Evolutionary conservation across 352 stramenopile species (phyloP).

Genomic region (Phytophthora lateralis): DNA sequence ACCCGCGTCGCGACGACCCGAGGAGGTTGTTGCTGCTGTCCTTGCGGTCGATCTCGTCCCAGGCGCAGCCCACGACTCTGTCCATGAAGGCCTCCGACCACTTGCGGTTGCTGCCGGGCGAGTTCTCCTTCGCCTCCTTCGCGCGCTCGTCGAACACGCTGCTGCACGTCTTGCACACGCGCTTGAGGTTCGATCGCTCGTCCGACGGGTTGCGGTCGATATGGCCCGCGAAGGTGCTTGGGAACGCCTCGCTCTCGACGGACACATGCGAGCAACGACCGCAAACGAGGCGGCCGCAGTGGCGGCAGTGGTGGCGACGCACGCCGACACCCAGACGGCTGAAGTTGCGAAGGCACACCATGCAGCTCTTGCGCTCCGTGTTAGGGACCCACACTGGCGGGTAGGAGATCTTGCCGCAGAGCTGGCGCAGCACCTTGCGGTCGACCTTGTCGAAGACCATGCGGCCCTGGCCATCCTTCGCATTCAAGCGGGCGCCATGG

Average conservation of each 20-base stretch:
- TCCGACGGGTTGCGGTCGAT: slow-evolving; percentile 47
- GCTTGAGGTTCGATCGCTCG: slow-evolving; percentile 56
- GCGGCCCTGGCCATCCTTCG: slow-evolving; percentile 73
- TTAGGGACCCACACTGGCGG: slow-evolving; percentile 86
- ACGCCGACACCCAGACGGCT: slow-evolving; percentile 62
- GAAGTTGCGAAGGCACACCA: slow-evolving; percentile 83
- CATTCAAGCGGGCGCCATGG: slow-evolving; percentile 75
- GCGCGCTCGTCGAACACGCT: slow-evolving; percentile 77
- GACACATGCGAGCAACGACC: slow-evolving; percentile 78
- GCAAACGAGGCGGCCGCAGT: slow-evolving; percentile 84
- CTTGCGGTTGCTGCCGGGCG: slow-evolving; percentile 36
- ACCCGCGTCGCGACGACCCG: slow-evolving; percentile 39
- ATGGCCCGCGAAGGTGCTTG: slow-evolving; percentile 57
- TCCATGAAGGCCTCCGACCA: slow-evolving; percentile 67
- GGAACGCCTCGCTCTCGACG: slow-evolving; percentile 75
- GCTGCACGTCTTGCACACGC: slow-evolving; percentile 79
- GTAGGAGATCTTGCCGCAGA: slow-evolving; percentile 78
- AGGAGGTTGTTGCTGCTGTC: slow-evolving; percentile 30
- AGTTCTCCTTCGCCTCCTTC: slow-evolving; percentile 39
- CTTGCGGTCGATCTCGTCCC: slow-evolving; percentile 66
- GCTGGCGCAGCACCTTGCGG: slow-evolving; percentile 68
- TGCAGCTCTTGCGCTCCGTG: slow-evolving; percentile 72
- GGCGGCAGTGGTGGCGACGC: slow-evolving; percentile 85
- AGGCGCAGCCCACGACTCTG: slow-evolving; percentile 59
- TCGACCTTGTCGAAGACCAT: slow-evolving; percentile 90